phyloP scores from a whole-genome alignment of 164 flowering plant genomes.

The Vitis cinerea region DNA sequence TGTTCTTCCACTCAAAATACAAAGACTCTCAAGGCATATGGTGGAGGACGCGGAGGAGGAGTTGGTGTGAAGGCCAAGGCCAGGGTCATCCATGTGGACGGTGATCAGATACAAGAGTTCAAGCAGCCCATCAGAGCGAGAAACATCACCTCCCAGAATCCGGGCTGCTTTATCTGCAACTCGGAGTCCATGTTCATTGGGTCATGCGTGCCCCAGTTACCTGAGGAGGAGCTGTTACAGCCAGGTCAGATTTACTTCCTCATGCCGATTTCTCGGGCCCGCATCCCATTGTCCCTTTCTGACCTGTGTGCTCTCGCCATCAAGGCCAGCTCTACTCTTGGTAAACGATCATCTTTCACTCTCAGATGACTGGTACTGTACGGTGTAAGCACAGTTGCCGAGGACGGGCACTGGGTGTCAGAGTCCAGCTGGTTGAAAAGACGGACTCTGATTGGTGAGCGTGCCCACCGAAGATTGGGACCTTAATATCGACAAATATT shows the following conservation, averaged over 20 bases:
- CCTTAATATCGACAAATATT: no score
- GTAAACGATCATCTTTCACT: no score
- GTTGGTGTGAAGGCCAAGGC: not conserved
- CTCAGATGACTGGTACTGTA: no score
- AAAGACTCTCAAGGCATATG: not conserved
- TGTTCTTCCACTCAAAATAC: not conserved
- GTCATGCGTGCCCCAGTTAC: constrained; percentile 13
- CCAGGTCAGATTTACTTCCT: constrained; percentile 32
- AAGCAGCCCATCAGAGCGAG: constrained; percentile 16
- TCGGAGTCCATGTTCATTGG: constrained; percentile 27
- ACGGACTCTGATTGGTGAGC: no score
- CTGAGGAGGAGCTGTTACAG: constrained; percentile 26
- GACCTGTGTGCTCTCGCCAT: constrained; percentile 31
- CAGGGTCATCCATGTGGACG: constrained; percentile 20
- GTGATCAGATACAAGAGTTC: constrained; percentile 21
- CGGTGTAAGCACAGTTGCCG: no score
- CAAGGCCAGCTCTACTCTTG: constrained; percentile 29
- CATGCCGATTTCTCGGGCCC: constrained; percentile 18
- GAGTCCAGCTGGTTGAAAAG: no score
- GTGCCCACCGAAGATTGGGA: no score
- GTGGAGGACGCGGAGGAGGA: not conserved
- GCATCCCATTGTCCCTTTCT: constrained; percentile 12
- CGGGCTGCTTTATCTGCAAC: constrained; percentile 25
- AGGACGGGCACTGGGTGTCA: no score
- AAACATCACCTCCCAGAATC: constrained; percentile 13